Evolutionary conservation across 306 rosid genomes (phyloP).

Genomic region (Rosa lucieae): DNA sequence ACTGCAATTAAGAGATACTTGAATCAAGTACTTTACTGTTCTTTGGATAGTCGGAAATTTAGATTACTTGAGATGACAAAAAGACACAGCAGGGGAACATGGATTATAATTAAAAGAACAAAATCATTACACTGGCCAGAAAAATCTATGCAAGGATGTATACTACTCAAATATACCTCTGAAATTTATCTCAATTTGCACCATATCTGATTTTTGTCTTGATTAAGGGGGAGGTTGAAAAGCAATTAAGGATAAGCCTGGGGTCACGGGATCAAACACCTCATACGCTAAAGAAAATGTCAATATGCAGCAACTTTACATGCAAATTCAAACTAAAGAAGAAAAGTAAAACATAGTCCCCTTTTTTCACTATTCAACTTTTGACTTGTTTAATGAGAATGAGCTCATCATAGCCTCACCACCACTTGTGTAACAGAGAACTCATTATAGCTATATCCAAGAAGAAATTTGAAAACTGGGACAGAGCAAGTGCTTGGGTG

Average conservation of each 20-base stretch:
- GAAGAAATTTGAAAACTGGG: neutral
- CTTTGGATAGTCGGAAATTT: neutral
- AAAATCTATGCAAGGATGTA: neutral
- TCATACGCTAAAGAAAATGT: neutral
- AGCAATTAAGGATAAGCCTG: too few species aligned
- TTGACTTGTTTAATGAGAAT: conserved; percentile 5
- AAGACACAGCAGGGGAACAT: neutral
- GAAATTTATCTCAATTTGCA: neutral
- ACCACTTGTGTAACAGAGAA: neutral
- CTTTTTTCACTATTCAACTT: conserved; percentile 1
- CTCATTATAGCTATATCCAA: neutral
- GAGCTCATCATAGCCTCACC: neutral
- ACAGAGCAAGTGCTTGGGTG: neutral
- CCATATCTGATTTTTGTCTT: neutral
- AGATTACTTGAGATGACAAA: neutral
- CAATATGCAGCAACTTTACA: neutral
- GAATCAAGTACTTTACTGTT: neutral
- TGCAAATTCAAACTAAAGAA: neutral
- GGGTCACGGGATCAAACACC: neutral
- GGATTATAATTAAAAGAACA: neutral
- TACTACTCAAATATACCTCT: neutral
- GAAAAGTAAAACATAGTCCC: neutral
- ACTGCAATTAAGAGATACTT: neutral
- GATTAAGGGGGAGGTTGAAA: neutral
- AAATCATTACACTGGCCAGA: neutral